Conservation (phyloP, 805 yeast species). For the Kluyveromyces nonfermentans region DNA sequence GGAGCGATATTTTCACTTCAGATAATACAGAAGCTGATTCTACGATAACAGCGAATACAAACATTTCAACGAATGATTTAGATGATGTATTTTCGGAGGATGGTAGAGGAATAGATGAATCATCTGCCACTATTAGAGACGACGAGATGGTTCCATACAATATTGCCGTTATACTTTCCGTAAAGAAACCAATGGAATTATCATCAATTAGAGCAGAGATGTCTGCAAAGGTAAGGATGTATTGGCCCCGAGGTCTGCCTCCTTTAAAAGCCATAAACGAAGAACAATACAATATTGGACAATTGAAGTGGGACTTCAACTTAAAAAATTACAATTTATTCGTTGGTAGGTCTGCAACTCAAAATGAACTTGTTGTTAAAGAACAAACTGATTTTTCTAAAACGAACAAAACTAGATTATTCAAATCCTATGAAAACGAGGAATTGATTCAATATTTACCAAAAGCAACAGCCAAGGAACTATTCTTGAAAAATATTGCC, state of each 20-base stretch:
- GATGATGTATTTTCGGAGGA: background rate
- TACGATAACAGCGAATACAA: background rate
- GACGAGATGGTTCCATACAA: constrained; percentile 38
- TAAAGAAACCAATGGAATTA: constrained; percentile 32
- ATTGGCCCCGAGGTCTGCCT: constrained; percentile 49
- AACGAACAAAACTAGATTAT: constrained; percentile 11
- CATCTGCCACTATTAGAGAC: constrained; percentile 2
- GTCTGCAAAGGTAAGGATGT: constrained; percentile 34
- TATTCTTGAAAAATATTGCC: constrained; percentile 7
- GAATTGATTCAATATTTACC: constrained; percentile 13
- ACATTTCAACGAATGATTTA: background rate
- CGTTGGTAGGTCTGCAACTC: constrained; percentile 16
- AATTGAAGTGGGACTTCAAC: constrained; percentile 37
- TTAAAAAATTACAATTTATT: constrained; percentile 37
- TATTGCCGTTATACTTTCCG: constrained; percentile 41
- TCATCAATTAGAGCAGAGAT: constrained; percentile 35
- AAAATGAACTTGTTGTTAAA: constrained; percentile 15
- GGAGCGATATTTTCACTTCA: background rate
- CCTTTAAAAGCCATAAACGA: constrained; percentile 35
- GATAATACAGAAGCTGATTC: background rate
- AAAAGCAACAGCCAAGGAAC: constrained; percentile 9
- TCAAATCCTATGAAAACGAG: constrained; percentile 10
- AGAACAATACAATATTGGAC: constrained; percentile 43
- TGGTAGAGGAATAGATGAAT: background rate
- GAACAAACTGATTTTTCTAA: constrained; percentile 10